A percentile compares a stretch with the other conserved stretches of the same genome.
Evolutionary conservation across 208 protist species (phyloP).

Genomic region (Crithidia acanthocephali): DNA sequence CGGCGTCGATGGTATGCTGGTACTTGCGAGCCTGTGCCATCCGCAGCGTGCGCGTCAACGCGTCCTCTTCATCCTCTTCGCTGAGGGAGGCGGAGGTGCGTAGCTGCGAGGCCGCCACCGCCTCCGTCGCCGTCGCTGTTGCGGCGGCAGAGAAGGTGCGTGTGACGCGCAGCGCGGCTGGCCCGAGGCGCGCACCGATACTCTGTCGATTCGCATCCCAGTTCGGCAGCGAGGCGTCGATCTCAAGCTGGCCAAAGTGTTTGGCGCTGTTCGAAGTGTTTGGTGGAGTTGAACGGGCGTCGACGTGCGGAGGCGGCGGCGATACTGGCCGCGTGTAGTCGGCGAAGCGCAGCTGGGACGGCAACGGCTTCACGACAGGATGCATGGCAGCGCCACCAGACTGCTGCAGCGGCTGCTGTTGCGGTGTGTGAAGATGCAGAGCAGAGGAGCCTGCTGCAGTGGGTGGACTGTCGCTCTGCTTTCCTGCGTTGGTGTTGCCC

Average conservation of each 20-base stretch:
- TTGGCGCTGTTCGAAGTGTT: not conserved
- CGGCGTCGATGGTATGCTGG: constrained; percentile 34
- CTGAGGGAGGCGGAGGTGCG: constrained; percentile 29
- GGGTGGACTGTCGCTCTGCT: not conserved
- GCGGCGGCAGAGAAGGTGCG: constrained; percentile 17
- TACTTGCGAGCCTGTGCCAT: not conserved
- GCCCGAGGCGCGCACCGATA: constrained; percentile 26
- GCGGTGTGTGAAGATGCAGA: not conserved
- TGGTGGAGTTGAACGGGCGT: too few species aligned
- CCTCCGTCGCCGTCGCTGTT: constrained; percentile 18
- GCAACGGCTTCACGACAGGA: constrained; percentile 5
- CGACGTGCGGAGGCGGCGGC: not conserved
- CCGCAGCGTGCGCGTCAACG: constrained; percentile 3
- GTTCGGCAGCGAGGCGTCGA: constrained; percentile 26
- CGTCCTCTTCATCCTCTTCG: constrained; percentile 24
- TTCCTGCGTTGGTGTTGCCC: not conserved
- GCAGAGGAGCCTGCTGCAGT: not conserved
- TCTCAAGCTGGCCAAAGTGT: constrained; percentile 24
- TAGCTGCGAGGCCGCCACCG: constrained; percentile 4
- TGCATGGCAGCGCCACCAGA: not conserved
- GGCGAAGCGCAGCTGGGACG: constrained; percentile 26
- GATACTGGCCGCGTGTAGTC: constrained; percentile 25
- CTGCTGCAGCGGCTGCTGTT: not conserved
- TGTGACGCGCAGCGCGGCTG: constrained; percentile 25
- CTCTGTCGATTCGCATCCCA: constrained; percentile 32